These are phyloP conservation scores for button mushroom (Agaricus bisporus) DNA, from an alignment of 768 basidiomycete species.

Conservation along the genomic window DNA sequence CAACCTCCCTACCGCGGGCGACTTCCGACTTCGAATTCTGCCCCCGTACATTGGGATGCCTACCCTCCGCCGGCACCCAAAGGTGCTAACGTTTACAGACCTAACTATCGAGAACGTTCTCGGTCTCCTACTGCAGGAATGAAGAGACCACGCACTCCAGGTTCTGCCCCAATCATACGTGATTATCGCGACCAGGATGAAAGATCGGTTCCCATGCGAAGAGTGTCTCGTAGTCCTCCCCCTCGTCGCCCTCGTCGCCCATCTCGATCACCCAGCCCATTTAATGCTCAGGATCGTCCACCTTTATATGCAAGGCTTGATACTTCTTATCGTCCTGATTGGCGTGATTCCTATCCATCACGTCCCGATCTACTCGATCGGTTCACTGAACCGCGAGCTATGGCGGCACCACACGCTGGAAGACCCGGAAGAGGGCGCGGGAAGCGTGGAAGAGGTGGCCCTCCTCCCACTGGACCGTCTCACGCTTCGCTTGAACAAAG, in stretches of 20 bases:
- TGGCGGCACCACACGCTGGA: neutral
- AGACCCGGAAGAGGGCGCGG: constrained; percentile 2
- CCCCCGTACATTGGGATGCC: constrained; percentile 1
- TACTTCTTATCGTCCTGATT: neutral
- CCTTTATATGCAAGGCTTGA: neutral
- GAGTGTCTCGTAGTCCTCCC: constrained; percentile 1
- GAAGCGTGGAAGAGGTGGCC: constrained; percentile 2
- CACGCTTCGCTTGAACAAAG: constrained; percentile 6
- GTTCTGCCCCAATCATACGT: neutral
- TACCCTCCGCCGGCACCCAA: constrained; percentile 3
- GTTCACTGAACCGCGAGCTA: neutral
- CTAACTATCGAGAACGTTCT: neutral
- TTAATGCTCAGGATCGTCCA: neutral
- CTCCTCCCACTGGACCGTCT: neutral
- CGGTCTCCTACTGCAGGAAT: constrained; percentile 5
- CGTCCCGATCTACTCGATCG: constrained; percentile 1
- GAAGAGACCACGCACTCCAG: constrained; percentile 3
- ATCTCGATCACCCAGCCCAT: neutral
- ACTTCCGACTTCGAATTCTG: neutral
- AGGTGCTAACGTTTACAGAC: neutral
- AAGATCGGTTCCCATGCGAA: neutral
- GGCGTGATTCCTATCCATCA: neutral
- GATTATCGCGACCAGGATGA: constrained; percentile 5
- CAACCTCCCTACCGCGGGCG: neutral
- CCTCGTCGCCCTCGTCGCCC: neutral